These are phyloP conservation scores for Claviceps lovelessii DNA, from an alignment of 2,329 filamentous ascomycete genomes.

Conservation along the genomic window DNA sequence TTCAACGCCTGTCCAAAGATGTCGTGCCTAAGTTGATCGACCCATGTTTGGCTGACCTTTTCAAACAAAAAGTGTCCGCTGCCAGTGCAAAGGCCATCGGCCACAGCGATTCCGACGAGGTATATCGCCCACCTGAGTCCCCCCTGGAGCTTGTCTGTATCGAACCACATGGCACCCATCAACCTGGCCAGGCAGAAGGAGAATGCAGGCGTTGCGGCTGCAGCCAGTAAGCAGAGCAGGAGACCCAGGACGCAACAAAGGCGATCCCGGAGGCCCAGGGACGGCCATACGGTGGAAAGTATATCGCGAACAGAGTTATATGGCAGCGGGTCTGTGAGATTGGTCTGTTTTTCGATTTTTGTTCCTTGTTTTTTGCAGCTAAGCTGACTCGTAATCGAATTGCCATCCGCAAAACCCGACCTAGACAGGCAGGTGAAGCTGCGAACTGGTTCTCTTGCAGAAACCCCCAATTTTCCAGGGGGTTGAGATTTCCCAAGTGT, in stretches of 20 bases:
- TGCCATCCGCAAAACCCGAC: neutral
- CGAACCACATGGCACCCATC: constrained; percentile 52
- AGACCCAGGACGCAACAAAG: constrained; percentile 45
- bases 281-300: constrained; percentile 52
- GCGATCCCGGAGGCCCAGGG: constrained; percentile 36
- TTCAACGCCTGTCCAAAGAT: constrained; percentile 56
- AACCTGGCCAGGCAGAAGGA: constrained; percentile 63
- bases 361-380: neutral
- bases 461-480: neutral
- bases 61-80: constrained; percentile 59
- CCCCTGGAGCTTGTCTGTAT: constrained; percentile 29
- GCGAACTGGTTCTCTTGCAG: neutral
- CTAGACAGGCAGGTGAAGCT: neutral
- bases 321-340: neutral
- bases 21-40: constrained; percentile 53
- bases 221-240: constrained; percentile 46
- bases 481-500: neutral
- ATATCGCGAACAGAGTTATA: constrained; percentile 8
- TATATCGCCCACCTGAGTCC: constrained; percentile 54
- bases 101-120: constrained; percentile 52
- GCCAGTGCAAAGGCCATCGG: constrained; percentile 53
- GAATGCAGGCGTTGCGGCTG: constrained; percentile 58
- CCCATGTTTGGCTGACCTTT: constrained; percentile 58
- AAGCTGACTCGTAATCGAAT: neutral
- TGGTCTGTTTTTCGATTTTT: neutral